These are phyloP conservation scores for Pythium sukuiense DNA, from an alignment of 352 stramenopile species.

Conservation along the genomic window DNA sequence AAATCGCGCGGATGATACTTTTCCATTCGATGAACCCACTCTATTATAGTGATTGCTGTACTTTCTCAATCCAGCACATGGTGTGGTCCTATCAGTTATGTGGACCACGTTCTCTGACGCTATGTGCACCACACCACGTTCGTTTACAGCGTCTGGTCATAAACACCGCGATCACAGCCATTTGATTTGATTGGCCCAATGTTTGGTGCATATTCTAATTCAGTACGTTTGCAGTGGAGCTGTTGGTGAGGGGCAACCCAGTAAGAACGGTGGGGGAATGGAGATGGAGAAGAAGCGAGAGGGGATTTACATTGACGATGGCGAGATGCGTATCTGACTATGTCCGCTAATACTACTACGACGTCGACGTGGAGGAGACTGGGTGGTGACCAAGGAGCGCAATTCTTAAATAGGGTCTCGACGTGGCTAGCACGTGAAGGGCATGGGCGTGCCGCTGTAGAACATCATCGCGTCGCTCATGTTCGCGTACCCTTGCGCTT, in stretches of 20 bases:
- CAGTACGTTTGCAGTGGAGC: not conserved
- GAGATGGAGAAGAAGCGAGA: not conserved
- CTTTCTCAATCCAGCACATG: not conserved
- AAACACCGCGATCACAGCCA: not conserved
- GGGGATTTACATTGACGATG: not conserved
- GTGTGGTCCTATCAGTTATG: not conserved
- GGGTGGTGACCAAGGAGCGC: not conserved
- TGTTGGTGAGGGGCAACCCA: not conserved
- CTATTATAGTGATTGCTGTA: not conserved
- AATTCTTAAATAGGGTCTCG: conserved; percentile 18
- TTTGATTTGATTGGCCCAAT: too few relatives aligned
- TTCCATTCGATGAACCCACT: not conserved
- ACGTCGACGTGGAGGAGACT: not conserved
- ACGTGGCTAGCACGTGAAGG: conserved; percentile 16
- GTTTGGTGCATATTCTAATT: not conserved
- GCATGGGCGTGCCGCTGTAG: conserved; percentile 17
- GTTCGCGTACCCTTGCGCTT: not conserved
- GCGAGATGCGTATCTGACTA: not conserved
- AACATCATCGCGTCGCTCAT: conserved; percentile 9
- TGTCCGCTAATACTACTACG: not conserved
- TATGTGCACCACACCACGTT: not conserved
- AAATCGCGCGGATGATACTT: not conserved
- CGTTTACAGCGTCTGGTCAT: not conserved
- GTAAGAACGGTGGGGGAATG: not conserved
- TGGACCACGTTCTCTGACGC: not conserved